Evolutionary conservation across 192 early-diverging fungal genomes (phyloP).

Genomic region (Borealophlyctis nickersoniae): DNA sequence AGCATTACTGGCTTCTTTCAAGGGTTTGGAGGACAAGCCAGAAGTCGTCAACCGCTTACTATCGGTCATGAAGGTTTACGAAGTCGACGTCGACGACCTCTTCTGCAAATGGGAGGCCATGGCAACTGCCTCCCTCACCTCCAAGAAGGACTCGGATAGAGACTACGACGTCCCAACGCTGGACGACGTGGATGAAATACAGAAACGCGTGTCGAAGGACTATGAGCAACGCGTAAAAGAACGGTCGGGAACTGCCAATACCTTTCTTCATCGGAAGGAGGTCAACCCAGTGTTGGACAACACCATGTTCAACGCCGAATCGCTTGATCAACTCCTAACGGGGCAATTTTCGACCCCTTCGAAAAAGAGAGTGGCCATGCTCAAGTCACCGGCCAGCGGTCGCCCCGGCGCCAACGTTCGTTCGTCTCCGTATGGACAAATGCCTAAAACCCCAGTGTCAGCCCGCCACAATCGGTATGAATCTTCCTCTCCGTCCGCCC

Average conservation of each 20-base stretch:
- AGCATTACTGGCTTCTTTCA: background rate
- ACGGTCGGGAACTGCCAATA: conserved; percentile 15
- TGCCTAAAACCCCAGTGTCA: conserved; percentile 22
- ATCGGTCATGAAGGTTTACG: conserved; percentile 14
- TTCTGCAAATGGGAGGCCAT: conserved; percentile 48
- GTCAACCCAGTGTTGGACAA: conserved; percentile 19
- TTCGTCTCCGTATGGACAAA: too few relatives aligned
- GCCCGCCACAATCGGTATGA: conserved; percentile 4
- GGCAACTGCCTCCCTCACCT: conserved; percentile 19
- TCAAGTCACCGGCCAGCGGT: conserved; percentile 11
- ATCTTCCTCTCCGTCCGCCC: conserved; percentile 4
- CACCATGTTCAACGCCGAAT: conserved; percentile 12
- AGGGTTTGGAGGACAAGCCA: background rate
- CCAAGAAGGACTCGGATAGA: conserved; percentile 2
- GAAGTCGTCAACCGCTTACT: conserved; percentile 26
- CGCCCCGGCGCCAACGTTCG: conserved; percentile 3
- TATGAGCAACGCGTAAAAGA: conserved; percentile 24
- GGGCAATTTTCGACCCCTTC: conserved; percentile 19
- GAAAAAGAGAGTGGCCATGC: conserved; percentile 13
- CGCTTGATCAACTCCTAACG: conserved; percentile 9
- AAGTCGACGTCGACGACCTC: conserved; percentile 39
- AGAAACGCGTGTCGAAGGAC: conserved; percentile 11
- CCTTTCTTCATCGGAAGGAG: conserved; percentile 11
- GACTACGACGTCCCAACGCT: conserved; percentile 26
- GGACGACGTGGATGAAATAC: conserved; percentile 27